These are phyloP conservation scores for Metarhizium humberi DNA, from an alignment of 2,329 filamentous ascomycete genomes.

Conservation along the genomic window DNA sequence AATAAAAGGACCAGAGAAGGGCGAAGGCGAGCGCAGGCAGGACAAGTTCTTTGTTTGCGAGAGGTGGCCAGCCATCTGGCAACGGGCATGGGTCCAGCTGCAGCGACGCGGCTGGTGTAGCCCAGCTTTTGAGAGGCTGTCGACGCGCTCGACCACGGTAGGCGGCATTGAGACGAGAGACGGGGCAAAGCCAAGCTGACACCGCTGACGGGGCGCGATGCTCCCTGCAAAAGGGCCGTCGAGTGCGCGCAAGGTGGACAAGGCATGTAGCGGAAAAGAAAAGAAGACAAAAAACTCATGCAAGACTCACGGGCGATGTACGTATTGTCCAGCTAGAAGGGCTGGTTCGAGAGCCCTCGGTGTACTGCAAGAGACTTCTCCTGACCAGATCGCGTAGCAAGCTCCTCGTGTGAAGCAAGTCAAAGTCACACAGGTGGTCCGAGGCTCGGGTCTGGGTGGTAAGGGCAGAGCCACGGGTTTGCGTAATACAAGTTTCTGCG, in stretches of 20 bases:
- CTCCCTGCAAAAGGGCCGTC: neutral
- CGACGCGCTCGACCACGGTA: constrained; percentile 9
- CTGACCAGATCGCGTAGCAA: constrained; percentile 10
- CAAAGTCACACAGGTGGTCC: constrained; percentile 14
- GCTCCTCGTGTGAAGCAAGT: constrained; percentile 10
- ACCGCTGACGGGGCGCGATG: constrained; percentile 1
- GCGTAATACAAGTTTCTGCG: constrained; percentile 14
- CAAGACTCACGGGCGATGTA: constrained; percentile 26
- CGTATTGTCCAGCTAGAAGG: constrained; percentile 15
- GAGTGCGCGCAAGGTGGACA: constrained; percentile 2
- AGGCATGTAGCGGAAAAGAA: neutral
- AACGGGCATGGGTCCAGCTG: constrained; percentile 11
- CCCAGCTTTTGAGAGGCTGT: constrained; percentile 6
- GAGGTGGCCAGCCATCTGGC: constrained; percentile 5
- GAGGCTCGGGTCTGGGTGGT: constrained; percentile 10
- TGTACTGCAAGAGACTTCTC: constrained; percentile 9
- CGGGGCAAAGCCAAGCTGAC: neutral
- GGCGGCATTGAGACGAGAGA: constrained; percentile 2
- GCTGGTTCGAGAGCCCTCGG: constrained; percentile 15
- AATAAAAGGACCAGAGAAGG: constrained; percentile 3
- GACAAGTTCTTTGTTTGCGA: constrained; percentile 5
- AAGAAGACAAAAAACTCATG: constrained; percentile 8
- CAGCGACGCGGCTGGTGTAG: constrained; percentile 14
- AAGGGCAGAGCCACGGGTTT: constrained; percentile 12
- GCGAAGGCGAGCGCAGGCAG: constrained; percentile 6